Evolutionary conservation across 1,284 basidiomycete species (phyloP).

Genomic region (Ganoderma multipileum): DNA sequence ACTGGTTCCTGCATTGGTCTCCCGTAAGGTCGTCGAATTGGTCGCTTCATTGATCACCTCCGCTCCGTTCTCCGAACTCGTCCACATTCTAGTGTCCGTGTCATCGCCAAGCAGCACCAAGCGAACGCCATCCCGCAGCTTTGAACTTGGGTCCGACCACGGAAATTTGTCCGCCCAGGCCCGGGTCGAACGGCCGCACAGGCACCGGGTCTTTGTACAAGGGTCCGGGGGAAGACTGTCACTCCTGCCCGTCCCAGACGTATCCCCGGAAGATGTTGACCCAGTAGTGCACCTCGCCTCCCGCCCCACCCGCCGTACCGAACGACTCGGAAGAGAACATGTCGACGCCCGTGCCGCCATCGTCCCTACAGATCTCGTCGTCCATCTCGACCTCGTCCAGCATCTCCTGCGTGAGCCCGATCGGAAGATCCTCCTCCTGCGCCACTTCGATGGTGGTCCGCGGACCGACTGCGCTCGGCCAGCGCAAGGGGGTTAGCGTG

Average conservation of each 20-base stretch:
- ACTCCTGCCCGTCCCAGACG: constrained; percentile 69
- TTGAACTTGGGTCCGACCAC: not conserved
- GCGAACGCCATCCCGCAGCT: not conserved
- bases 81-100: not conserved
- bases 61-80: not conserved
- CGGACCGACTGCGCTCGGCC: constrained; percentile 37
- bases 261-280: constrained; percentile 72
- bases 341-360: constrained; percentile 53
- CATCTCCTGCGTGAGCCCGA: constrained; percentile 79
- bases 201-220: not conserved
- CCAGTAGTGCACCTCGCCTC: constrained; percentile 71
- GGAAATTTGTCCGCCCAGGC: not conserved
- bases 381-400: constrained; percentile 72
- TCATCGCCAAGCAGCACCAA: not conserved
- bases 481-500: not conserved
- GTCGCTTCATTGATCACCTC: not conserved
- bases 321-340: constrained; percentile 38
- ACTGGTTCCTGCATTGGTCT: not conserved
- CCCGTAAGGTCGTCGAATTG: not conserved
- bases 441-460: constrained; percentile 72
- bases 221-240: not conserved
- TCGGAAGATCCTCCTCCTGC: constrained; percentile 68
- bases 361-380: constrained; percentile 79
- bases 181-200: not conserved
- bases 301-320: constrained; percentile 46